Base-by-base conservation (phyloP, 805 yeast genomes). In the Lipomyces anomalus region DNA sequence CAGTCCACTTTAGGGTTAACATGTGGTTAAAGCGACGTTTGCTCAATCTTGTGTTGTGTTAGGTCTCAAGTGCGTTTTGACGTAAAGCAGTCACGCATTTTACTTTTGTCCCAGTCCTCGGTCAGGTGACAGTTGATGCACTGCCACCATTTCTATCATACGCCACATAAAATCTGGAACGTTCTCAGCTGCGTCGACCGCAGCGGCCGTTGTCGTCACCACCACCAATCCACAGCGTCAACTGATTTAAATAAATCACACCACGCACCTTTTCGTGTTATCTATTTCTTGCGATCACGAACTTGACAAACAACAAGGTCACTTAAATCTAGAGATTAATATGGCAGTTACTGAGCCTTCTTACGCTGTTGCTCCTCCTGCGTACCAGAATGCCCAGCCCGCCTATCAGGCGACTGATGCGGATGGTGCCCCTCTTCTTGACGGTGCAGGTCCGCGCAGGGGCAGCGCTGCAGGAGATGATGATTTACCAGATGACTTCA, bases 401-500 rank as follows among this genome's bases (percentile, higher is more conserved):
- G 32, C 55, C 22, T 44, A 48, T 38, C 26, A 35, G 22, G 16
- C 35, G 7, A 35, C 39, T 22, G 47, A 46, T 20, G 44, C 52
- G 9, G 42, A 42, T 16, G 43, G 41, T 28, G 37, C 38, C 22
- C 38, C 43, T 20, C 47, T 16, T 20, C 22, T 42, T 1, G 35
- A 48, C 28, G 41, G 38, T 20, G 46, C 30, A 9, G 30, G 13
- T 9, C 30, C 9, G 11, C 30, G 30, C 30, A 9, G 30, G 30
- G 9, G 30, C 30, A 13, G 11, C 30, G 30, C 30, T 26, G 30
- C 30, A 9, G 11, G 13, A 26, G 55, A 50, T 38, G 24, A 40
- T 17, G 55, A 50, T 35, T 44, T 50, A 22, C 55, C 55, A 3
- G 55, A 86, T 56, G 95, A 85, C 64, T 87, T 86, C 76, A 87